These are phyloP conservation scores for Stemphylium vesicarium DNA, from an alignment of 2,329 filamentous ascomycete genomes.

Conservation along the genomic window DNA sequence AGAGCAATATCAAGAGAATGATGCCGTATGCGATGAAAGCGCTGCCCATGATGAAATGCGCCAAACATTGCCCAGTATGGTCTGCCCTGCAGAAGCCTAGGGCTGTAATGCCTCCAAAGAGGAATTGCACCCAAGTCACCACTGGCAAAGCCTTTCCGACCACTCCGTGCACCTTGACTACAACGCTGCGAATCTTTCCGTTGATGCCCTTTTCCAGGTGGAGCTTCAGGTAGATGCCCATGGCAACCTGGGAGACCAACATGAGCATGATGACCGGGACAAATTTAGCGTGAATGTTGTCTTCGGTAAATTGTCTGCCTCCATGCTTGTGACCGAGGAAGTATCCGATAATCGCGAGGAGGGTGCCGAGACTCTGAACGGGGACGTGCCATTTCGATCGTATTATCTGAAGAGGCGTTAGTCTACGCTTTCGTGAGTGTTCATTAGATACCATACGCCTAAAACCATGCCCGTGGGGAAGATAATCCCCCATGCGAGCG, in stretches of 20 bases:
- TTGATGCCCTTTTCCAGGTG: slow-evolving; percentile 87
- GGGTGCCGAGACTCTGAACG: slow-evolving; percentile 75
- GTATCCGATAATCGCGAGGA: slow-evolving; percentile 81
- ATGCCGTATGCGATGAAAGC: slow-evolving; percentile 96
- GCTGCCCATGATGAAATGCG: slow-evolving; percentile 98
- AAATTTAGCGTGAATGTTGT: slow-evolving; percentile 75
- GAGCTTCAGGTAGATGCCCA: slow-evolving; percentile 87
- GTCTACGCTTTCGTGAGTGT: not conserved
- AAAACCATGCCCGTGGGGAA: slow-evolving; percentile 96
- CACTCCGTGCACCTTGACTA: slow-evolving; percentile 77
- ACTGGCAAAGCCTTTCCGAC: slow-evolving; percentile 88
- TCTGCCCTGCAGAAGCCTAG: slow-evolving; percentile 93
- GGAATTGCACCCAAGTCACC: slow-evolving; percentile 88
- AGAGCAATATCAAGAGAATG: slow-evolving; percentile 80
- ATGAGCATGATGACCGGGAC: slow-evolving; percentile 81
- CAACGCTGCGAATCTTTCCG: slow-evolving; percentile 73
- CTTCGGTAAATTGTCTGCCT: slow-evolving; percentile 77
- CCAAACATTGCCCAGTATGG: slow-evolving; percentile 88
- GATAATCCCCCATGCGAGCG: slow-evolving; percentile 84
- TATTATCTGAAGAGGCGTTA: slow-evolving; percentile 67
- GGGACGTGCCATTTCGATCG: slow-evolving; percentile 95
- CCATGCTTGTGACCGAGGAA: slow-evolving; percentile 90
- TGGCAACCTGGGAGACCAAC: slow-evolving; percentile 74
- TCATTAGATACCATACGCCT: slow-evolving; percentile 65
- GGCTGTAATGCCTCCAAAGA: slow-evolving; percentile 92